Evolutionary conservation across 164 flowering plant species (phyloP).

Genomic region (Dillenia turbinata): DNA sequence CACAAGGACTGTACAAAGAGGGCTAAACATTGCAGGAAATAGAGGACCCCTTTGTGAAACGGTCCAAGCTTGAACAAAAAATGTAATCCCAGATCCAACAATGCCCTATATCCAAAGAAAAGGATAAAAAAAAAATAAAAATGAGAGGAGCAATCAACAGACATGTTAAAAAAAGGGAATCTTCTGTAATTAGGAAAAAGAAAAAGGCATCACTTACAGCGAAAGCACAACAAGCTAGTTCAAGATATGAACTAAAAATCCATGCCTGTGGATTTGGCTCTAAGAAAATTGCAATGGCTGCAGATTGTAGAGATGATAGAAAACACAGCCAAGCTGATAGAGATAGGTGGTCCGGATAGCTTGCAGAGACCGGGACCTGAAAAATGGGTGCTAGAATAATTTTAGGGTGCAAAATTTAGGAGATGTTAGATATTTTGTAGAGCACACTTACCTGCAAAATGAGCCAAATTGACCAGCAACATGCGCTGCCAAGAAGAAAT

Average conservation of each 20-base stretch:
- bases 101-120: conserved; percentile 30
- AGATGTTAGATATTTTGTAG: too few species aligned
- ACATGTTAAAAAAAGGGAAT: not conserved
- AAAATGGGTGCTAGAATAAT: not conserved
- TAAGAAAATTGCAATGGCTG: conserved; percentile 26
- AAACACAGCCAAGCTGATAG: conserved; percentile 75
- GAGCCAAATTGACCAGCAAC: conserved; percentile 67
- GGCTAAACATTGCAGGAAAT: conserved; percentile 71
- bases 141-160: not conserved
- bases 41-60: conserved; percentile 58
- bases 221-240: conserved; percentile 30
- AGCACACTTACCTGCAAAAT: conserved; percentile 48
- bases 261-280: conserved; percentile 44
- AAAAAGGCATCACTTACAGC: conserved; percentile 31
- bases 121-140: too few species aligned
- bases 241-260: conserved; percentile 35
- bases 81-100: conserved; percentile 36
- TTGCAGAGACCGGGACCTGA: conserved; percentile 51
- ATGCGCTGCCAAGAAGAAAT: conserved; percentile 39
- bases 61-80: conserved; percentile 67
- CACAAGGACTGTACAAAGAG: conserved; percentile 55
- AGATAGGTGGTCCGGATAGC: conserved; percentile 53
- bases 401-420: not conserved
- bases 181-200: not conserved
- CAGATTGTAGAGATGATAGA: conserved; percentile 49